Conservation (phyloP, 1,284 basidiomycete genomes). For the Peniophora sp. region DNA sequence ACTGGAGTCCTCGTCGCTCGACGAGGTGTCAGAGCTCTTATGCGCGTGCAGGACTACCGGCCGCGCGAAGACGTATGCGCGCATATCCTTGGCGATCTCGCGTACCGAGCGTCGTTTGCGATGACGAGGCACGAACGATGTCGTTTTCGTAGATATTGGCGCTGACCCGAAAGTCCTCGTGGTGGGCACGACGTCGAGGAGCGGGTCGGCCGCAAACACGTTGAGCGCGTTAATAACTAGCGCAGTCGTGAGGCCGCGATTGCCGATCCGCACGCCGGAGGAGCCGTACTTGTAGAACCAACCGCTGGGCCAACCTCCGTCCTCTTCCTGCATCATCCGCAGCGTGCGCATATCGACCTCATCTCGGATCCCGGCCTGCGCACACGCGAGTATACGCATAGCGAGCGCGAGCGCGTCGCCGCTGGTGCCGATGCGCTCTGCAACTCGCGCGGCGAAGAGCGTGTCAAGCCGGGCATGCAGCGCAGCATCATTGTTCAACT, state of each 20-base stretch:
- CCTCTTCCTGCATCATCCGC: constrained; percentile 29
- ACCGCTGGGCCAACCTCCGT: constrained; percentile 35
- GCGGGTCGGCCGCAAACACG: not conserved
- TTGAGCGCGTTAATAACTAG: constrained; percentile 15
- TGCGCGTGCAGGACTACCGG: too few relatives aligned
- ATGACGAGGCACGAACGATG: too few relatives aligned
- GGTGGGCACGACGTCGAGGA: too few relatives aligned
- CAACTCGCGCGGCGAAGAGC: constrained; percentile 30
- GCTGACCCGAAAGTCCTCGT: too few relatives aligned
- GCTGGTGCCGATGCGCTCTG: constrained; percentile 34
- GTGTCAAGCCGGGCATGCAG: constrained; percentile 26
- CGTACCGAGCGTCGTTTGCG: too few relatives aligned
- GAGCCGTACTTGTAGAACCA: constrained; percentile 36
- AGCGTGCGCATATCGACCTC: constrained; percentile 29
- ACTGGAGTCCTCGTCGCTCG: too few relatives aligned
- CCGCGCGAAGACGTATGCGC: too few relatives aligned
- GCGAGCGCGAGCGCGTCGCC: constrained; percentile 31
- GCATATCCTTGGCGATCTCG: too few relatives aligned
- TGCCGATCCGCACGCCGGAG: constrained; percentile 30
- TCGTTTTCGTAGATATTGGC: too few relatives aligned
- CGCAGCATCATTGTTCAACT: constrained; percentile 21
- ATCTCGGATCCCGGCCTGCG: constrained; percentile 26
- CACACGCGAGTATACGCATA: constrained; percentile 35
- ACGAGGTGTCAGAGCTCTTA: too few relatives aligned
- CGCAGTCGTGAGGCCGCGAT: constrained; percentile 29